A percentile compares a stretch with the other conserved stretches of the same genome.
Conservation (phyloP, 2,329 filamentous ascomycete genomes). For the Arthroderma sp. region DNA sequence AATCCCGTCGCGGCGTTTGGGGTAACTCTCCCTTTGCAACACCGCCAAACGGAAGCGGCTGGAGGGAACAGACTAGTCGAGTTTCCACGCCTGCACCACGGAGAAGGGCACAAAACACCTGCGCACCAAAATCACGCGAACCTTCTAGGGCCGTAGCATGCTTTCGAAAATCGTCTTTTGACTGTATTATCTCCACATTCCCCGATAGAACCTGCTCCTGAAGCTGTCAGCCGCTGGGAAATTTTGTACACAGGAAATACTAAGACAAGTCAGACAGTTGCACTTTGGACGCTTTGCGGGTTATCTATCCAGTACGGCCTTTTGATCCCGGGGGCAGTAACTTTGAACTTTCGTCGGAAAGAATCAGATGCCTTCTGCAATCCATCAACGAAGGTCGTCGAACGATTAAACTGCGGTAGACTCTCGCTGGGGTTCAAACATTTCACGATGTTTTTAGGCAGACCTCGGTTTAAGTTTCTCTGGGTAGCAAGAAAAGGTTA, state of each 20-base stretch:
- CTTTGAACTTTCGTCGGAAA: constrained; percentile 57
- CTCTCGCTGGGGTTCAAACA: constrained; percentile 56
- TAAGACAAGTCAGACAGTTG: constrained; percentile 22
- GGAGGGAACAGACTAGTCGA: constrained; percentile 79
- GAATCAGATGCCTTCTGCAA: constrained; percentile 54
- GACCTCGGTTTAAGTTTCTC: constrained; percentile 45
- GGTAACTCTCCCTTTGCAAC: constrained; percentile 32
- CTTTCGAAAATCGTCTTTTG: constrained; percentile 58
- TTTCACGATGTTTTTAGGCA: constrained; percentile 52
- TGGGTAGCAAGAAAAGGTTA: constrained; percentile 9
- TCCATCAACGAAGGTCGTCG: constrained; percentile 65
- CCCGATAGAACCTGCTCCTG: constrained; percentile 16
- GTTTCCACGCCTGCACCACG: constrained; percentile 69
- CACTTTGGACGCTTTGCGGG: constrained; percentile 45
- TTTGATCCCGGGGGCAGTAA: constrained; percentile 58
- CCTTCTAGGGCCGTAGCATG: constrained; percentile 59
- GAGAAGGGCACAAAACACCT: constrained; percentile 79
- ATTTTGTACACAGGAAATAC: constrained; percentile 5
- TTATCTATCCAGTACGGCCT: constrained; percentile 64
- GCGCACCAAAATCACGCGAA: constrained; percentile 78
- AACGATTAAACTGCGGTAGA: constrained; percentile 60
- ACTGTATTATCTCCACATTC: constrained; percentile 54
- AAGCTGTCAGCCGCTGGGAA: constrained; percentile 1
- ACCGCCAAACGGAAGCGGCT: constrained; percentile 58
- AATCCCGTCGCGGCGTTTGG: constrained; percentile 24